These are phyloP conservation scores for Chrysosphaeria jannelii DNA, from an alignment of 2,329 filamentous ascomycete genomes.

Conservation along the genomic window DNA sequence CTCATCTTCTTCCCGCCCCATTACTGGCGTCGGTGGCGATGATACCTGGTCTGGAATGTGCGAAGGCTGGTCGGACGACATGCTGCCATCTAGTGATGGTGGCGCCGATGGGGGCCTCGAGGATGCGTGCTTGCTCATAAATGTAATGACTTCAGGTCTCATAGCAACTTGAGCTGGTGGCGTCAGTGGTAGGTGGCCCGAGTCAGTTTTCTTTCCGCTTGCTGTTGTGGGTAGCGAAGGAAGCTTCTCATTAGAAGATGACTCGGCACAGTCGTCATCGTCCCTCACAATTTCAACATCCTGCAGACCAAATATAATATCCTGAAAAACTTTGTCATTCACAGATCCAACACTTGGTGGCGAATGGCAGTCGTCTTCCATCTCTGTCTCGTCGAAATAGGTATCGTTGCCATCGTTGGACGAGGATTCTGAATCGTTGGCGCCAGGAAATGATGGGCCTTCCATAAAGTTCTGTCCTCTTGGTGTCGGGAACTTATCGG, in stretches of 20 bases:
- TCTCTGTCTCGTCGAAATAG: conserved; percentile 21
- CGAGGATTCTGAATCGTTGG: conserved; percentile 20
- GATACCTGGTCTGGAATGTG: conserved; percentile 24
- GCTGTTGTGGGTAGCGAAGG: neutral
- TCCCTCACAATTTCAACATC: too few species aligned
- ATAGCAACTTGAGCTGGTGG: conserved; percentile 40
- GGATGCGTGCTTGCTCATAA: conserved; percentile 31
- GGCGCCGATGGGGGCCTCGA: conserved; percentile 45
- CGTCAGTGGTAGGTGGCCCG: conserved; percentile 23
- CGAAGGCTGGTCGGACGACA: conserved; percentile 67
- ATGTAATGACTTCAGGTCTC: conserved; percentile 42
- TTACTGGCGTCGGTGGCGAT: conserved; percentile 56
- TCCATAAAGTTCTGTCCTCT: conserved; percentile 33
- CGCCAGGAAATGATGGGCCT: conserved; percentile 29
- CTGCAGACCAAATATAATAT: too few species aligned
- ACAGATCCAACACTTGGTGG: too few species aligned
- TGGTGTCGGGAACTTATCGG: conserved; percentile 42
- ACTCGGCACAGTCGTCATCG: conserved; percentile 22
- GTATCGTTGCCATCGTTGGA: conserved; percentile 12
- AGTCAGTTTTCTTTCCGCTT: neutral
- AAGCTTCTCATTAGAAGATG: neutral
- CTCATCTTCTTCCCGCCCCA: conserved; percentile 22
- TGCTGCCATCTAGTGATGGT: conserved; percentile 68
- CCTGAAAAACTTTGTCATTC: too few species aligned
- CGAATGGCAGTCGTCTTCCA: conserved; percentile 67